Base-by-base conservation (phyloP, 768 basidiomycete genomes). In the Kwoniella sp. region DNA sequence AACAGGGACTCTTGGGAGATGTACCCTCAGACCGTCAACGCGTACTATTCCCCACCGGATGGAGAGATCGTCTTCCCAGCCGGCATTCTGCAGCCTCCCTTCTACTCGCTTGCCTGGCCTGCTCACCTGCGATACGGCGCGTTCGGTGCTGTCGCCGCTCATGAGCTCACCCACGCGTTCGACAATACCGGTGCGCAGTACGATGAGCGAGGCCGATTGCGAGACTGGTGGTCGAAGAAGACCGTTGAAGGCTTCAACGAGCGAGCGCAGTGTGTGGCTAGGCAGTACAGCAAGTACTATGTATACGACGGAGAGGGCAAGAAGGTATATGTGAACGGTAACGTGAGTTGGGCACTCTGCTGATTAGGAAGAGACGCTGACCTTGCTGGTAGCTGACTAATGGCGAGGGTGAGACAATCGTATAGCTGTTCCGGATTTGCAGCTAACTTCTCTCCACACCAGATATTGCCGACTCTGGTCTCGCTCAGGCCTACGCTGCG, bases 21-120 rank as follows among this genome's bases (percentile, higher is more conserved):
- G 63, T 62, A 70, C 53, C 63, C 69, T 17, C 69, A 65, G 41
- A 60, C 62, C 34, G 67, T 69, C 22, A 69, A 69, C 23, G 67
- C 67, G 6, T 69, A 69, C 40, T 69, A 66, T 45, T 60, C 56
- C 85, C 89, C 27, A n/a, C 85, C 88, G 9, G 83, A 85, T 1
- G 91, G 90, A 59, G 90, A 93, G 79, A 87, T 87, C 38, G 62
- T 90, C 19, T 96, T 99, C 77, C 92, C 95, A 8, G 93, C 95
- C 19, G 95, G 95, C 22, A 91, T 98, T 64, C 76, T 98, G 15
- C 89, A 85, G 58, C 85, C 88, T 1, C 92, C 92, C 0, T 96
- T 91, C 81, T 96, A 91, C 78, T 81, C 81, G 3, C 77, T 81
- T 46, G 78, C 83, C 49, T 93, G 89, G 89, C 95, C 95, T 4